phyloP scores from a whole-genome alignment of 192 early-diverging fungal species.

The Podochytrium sp. region DNA sequence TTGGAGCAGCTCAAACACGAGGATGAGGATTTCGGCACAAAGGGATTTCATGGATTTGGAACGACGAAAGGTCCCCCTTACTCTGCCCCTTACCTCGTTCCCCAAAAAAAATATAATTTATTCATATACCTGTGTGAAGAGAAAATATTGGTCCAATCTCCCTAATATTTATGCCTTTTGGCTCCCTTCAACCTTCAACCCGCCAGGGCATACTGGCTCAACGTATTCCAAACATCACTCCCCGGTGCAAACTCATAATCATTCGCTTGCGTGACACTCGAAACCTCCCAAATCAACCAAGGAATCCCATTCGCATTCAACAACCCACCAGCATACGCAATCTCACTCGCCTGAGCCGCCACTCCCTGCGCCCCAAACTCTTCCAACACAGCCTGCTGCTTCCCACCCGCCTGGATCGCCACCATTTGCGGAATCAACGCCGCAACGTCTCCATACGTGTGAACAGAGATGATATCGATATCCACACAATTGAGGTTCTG shows the following conservation, averaged over 20 bases:
- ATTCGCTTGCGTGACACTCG: not conserved
- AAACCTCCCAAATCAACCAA: conserved; percentile 20
- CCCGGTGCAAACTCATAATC: conserved; percentile 27
- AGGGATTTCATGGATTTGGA: too few relatives aligned
- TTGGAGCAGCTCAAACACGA: too few relatives aligned
- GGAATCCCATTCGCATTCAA: conserved; percentile 5
- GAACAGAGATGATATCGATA: conserved; percentile 28
- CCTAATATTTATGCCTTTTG: too few relatives aligned
- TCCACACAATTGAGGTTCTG: conserved; percentile 20
- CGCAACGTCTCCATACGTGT: conserved; percentile 14
- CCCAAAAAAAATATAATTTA: too few relatives aligned
- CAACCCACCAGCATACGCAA: not conserved
- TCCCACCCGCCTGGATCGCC: not conserved
- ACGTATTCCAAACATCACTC: conserved; percentile 15
- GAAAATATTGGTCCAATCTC: too few relatives aligned
- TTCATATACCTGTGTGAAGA: too few relatives aligned
- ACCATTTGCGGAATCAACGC: not conserved
- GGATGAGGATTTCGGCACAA: too few relatives aligned
- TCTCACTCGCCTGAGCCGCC: not conserved
- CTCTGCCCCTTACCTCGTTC: too few relatives aligned
- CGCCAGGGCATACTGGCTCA: not conserved
- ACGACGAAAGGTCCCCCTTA: too few relatives aligned
- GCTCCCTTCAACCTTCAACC: too few relatives aligned
- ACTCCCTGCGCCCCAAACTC: conserved; percentile 9
- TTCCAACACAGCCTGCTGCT: not conserved